A percentile compares a stretch with the other conserved stretches of the same genome.
Evolutionary conservation across 164 flowering plant species (phyloP).

Genomic region (Magnolia changhungtana): DNA sequence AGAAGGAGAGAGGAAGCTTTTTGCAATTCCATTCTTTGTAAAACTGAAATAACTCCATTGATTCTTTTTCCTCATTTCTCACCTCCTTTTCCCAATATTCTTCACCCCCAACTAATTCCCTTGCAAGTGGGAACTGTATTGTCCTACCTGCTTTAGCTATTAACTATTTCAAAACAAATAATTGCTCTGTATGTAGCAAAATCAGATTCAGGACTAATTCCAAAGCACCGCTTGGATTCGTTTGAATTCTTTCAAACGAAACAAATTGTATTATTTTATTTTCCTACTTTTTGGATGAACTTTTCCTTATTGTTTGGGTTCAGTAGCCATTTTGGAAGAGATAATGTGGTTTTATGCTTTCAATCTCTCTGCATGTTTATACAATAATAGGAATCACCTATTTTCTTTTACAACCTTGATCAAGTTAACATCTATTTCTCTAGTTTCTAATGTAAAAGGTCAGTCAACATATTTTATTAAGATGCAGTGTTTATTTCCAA

Average conservation of each 20-base stretch:
- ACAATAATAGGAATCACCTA: not conserved
- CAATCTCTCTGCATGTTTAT: not conserved
- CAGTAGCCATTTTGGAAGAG: not conserved
- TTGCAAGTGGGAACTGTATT: not conserved
- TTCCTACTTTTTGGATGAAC: not conserved
- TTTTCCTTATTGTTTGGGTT: not conserved
- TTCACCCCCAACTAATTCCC: not conserved
- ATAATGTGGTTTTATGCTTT: not conserved
- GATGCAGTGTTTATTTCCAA: too few species aligned
- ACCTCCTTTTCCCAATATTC: not conserved
- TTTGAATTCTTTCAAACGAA: not conserved
- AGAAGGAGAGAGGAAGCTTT: too few species aligned
- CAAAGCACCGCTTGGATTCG: too few species aligned
- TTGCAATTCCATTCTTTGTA: not conserved
- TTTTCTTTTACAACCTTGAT: not conserved
- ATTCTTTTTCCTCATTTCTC: not conserved
- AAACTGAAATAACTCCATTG: too few species aligned
- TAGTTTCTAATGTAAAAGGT: too few species aligned
- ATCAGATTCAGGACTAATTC: too few species aligned
- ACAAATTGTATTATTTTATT: not conserved
- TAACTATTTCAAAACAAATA: not conserved
- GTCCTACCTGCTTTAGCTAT: not conserved
- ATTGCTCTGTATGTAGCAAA: not conserved
- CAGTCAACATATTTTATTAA: too few species aligned
- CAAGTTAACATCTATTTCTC: too few species aligned